A percentile compares a stretch with the other conserved stretches of the same genome.
phyloP scores from a whole-genome alignment of 2,329 filamentous ascomycete genomes.

The Cryphonectria parasitica region DNA sequence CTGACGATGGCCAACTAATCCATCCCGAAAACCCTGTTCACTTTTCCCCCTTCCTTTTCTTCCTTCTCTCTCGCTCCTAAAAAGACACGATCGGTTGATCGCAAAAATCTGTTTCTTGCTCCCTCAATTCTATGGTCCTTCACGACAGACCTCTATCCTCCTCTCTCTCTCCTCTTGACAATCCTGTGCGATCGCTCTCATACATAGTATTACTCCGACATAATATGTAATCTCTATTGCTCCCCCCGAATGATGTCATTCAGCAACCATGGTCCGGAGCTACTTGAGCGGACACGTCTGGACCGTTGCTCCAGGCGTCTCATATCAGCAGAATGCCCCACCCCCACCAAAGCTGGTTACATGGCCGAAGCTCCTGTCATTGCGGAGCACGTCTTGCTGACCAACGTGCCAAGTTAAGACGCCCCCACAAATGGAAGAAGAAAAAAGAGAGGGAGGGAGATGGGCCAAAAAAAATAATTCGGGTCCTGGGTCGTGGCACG shows the following conservation, averaged over 20 bases:
- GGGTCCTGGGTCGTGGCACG: neutral
- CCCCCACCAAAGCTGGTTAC: neutral
- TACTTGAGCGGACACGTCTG: neutral
- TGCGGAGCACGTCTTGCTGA: neutral
- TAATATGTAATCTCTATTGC: neutral
- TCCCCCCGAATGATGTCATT: neutral
- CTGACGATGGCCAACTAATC: neutral
- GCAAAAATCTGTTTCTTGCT: neutral
- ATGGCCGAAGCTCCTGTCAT: slow-evolving; percentile 5
- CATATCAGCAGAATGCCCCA: slow-evolving; percentile 5
- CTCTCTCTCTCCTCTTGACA: neutral
- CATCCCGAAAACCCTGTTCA: neutral
- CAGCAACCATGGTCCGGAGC: neutral
- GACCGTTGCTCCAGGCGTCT: neutral
- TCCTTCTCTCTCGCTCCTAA: neutral
- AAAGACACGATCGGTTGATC: neutral
- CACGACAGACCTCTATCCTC: neutral
- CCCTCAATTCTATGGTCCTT: neutral
- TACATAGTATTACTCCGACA: neutral
- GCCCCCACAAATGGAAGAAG: neutral
- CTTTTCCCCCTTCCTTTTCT: neutral
- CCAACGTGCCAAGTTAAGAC: neutral
- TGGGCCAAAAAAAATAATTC: neutral
- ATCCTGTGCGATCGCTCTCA: neutral
- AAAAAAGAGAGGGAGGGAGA: neutral